phyloP scores from a whole-genome alignment of 768 basidiomycete genomes.

The Lactarius hengduanensis region DNA sequence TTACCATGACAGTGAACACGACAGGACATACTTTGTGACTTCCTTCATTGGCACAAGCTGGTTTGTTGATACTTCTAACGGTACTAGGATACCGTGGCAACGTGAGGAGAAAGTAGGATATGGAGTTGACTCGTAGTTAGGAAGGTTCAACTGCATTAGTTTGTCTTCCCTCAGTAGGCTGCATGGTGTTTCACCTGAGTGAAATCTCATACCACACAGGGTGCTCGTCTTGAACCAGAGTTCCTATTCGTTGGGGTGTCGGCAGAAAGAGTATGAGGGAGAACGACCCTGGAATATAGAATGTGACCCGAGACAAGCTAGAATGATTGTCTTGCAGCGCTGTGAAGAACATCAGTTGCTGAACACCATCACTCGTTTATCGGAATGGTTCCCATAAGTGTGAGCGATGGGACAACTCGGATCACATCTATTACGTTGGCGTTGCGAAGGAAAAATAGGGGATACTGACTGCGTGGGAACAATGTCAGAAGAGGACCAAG shows the following conservation, averaged over 20 bases:
- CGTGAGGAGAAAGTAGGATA: background rate
- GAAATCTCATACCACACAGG: background rate
- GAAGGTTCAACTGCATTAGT: background rate
- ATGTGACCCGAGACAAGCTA: background rate
- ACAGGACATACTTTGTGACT: background rate
- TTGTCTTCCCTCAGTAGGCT: background rate
- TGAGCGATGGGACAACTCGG: background rate
- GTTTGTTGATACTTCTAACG: background rate
- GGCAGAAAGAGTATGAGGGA: background rate
- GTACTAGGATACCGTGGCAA: background rate
- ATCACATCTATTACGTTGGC: background rate
- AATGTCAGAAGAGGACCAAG: background rate
- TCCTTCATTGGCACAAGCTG: background rate
- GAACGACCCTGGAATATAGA: background rate
- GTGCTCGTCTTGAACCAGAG: background rate
- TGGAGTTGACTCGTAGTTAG: too few relatives aligned
- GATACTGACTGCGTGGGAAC: background rate
- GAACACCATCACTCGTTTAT: background rate
- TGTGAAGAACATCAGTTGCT: background rate
- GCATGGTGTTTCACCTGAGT: background rate
- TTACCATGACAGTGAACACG: slow-evolving; percentile 35
- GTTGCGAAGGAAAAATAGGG: background rate
- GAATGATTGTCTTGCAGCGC: background rate
- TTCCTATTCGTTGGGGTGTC: background rate
- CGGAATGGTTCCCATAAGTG: background rate